Base-by-base conservation (phyloP, 2,329 filamentous ascomycete species). In the Corinectria fuckeliana region DNA sequence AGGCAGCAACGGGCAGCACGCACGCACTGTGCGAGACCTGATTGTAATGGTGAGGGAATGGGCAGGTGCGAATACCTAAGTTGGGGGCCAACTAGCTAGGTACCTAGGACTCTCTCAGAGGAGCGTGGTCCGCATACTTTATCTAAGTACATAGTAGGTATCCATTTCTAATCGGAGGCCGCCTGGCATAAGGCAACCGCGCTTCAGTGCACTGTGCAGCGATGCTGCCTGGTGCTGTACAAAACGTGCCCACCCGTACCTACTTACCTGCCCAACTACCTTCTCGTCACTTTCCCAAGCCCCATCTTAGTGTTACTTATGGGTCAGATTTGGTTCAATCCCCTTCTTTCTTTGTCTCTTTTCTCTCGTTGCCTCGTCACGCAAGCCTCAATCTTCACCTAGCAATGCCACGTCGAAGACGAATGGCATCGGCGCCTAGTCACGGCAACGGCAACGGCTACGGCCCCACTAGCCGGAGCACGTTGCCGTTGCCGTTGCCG, bases 151-250 rank as follows among this genome's bases (percentile, higher is more conserved):
- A 28, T 55, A 50, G 56, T 64, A 36, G 34, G 52, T 44, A 49
- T 32, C 34, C n/a, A n/a, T n/a, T n/a, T n/a, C n/a, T n/a, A n/a
- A n/a, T 26, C 23, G 36, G 61, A 64, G 59, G 61, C 61, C 61
- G 61, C 61, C 57, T 25, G 32, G 14, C n/a, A 16, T 45, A 55
- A 64, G 62, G 62, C 62, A 64, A 50, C 61, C 48, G 30, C 41
- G 11, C 50, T 16, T 16, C 60, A 36, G 32, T 4, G 32, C 32
- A 36, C 32, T 41, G 50, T 58, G 50, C 39, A 44, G 44, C 32
- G 34, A 23, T 53, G 41, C 41, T 54, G 48, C 56, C 56, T 62
- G 52, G 47, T 23, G 50, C 39, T 5, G 50, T 51, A 50, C 44
- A 57, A 56, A 56, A 45, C 47, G 48, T 54, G 16, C 56, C 32